Percentiles rank a stretch among this genome's conserved stretches.
phyloP scores from a whole-genome alignment of 2,329 filamentous ascomycete genomes.

The Trichoderma polysporum region DNA sequence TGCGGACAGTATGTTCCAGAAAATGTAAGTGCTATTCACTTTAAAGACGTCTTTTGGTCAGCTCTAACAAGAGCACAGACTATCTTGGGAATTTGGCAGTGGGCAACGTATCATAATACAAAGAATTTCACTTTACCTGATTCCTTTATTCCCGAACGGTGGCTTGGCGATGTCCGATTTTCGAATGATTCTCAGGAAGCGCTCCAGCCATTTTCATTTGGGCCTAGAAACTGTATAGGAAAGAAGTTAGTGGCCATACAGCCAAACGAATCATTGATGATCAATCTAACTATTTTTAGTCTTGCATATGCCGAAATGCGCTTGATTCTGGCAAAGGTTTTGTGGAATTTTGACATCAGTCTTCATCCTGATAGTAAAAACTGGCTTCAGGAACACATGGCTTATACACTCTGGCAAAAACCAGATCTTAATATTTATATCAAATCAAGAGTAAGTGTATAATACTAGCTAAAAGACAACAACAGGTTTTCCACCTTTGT shows the following conservation, averaged over 20 bases:
- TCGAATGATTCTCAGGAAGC: slow-evolving; percentile 27
- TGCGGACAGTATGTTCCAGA: slow-evolving; percentile 34
- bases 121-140: slow-evolving; percentile 35
- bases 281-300: slow-evolving; percentile 20
- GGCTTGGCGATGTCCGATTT: slow-evolving; percentile 29
- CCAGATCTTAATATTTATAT: slow-evolving; percentile 1
- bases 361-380: slow-evolving; percentile 23
- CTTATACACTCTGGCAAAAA: slow-evolving; percentile 19
- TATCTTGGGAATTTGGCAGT: slow-evolving; percentile 37
- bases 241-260: slow-evolving; percentile 29
- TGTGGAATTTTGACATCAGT: slow-evolving; percentile 33
- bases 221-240: slow-evolving; percentile 35
- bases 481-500: too few species aligned
- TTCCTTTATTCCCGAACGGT: slow-evolving; percentile 41
- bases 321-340: slow-evolving; percentile 29
- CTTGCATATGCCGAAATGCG: slow-evolving; percentile 35
- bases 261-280: fast-evolving
- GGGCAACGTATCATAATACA: slow-evolving; percentile 35
- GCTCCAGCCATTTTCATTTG: slow-evolving; percentile 32
- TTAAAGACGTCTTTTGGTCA: background rate
- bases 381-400: slow-evolving; percentile 7
- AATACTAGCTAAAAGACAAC: too few species aligned
- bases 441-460: background rate
- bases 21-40: slow-evolving; percentile 27
- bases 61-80: slow-evolving; percentile 16